These are phyloP conservation scores for Pichia sp. DNA, from an alignment of 1,139 yeast species.

Conservation along the genomic window DNA sequence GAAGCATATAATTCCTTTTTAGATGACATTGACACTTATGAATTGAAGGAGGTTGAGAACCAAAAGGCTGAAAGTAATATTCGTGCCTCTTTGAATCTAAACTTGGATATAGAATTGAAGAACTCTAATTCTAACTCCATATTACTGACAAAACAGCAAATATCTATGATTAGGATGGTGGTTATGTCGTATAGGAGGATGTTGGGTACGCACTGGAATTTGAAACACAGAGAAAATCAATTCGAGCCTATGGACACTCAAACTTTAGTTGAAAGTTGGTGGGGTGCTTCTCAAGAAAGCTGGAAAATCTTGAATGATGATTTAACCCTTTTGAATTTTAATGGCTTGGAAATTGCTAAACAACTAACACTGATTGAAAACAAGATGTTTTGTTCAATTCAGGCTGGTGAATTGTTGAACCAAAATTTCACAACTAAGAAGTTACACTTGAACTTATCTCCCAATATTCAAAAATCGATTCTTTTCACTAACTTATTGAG, in stretches of 20 bases:
- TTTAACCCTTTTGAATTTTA: conserved; percentile 59
- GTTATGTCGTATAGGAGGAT: conserved; percentile 48
- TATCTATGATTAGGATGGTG: conserved; percentile 42
- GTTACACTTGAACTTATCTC: conserved; percentile 59
- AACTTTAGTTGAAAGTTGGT: conserved; percentile 35
- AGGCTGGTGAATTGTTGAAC: conserved; percentile 69
- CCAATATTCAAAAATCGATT: conserved; percentile 67
- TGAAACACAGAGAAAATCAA: conserved; percentile 9
- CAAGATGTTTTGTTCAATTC: conserved; percentile 59
- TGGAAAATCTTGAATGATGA: conserved; percentile 33
- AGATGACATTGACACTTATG: conserved; percentile 45
- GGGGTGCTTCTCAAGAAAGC: conserved; percentile 34
- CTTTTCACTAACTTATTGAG: conserved; percentile 75
- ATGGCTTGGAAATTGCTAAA: conserved; percentile 77
- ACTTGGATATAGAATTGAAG: conserved; percentile 27
- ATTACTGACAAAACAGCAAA: conserved; percentile 37
- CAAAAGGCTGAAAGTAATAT: conserved; percentile 18
- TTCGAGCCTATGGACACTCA: conserved; percentile 30
- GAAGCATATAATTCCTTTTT: conserved; percentile 31
- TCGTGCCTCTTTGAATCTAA: conserved; percentile 26
- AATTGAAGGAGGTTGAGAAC: conserved; percentile 45
- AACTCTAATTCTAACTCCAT: conserved; percentile 22
- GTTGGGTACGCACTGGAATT: conserved; percentile 46
- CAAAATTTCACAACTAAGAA: conserved; percentile 67
- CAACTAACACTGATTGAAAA: conserved; percentile 82